Base-by-base conservation (phyloP, 768 basidiomycete genomes). In the Mrakia gelida region DNA sequence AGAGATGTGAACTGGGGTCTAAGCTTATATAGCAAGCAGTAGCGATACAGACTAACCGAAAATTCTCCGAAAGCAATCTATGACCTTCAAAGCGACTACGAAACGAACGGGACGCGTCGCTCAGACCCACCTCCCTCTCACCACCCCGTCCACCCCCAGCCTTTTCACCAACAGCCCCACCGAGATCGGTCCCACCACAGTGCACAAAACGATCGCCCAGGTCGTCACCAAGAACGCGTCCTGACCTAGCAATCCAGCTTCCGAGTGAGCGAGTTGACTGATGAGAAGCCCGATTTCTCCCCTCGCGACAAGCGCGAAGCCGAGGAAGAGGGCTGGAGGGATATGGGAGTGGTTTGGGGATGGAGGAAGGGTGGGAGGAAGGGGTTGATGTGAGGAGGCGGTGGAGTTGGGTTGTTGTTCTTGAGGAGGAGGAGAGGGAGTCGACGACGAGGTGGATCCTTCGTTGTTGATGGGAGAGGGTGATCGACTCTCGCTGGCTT, bases 261-360 rank as follows among this genome's bases (percentile, higher is more conserved):
- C 78, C 45, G 62, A 54, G 61, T 75, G 62, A 7, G 74, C 78
- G 45, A 75, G 28, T 45, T 79, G 79, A 32, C 73, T 26, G 79
- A 82, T 80, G 80, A 85, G 75, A 68, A 91, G 85, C 18, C 89
- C 90, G 38, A 91, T 90, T 82, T 91, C 90, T 1, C 91, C 91
- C 3, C 91, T 87, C 0, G 90, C 88, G 52, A 91, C 87, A 87
- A 91, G 89, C 0, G 89, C 89, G 5, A 89, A 81, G 0, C 88
- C 88, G 28, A 90, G 84, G 56, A 90, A 84, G 16, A 83, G 74
- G 0, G 86, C 85, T 7, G 85, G 83, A 1, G 81, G 83, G 0
- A 80, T 61, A 43, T 71, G 52, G 26, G 23, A 1, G 61, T 23
- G 3, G 16, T 16, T 52, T 16, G 49, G 49, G 1, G 49, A 18